Percentiles rank a stretch among this genome's conserved stretches.
Conservation (phyloP, 495 filamentous ascomycete species). For the Podospora didyma region DNA sequence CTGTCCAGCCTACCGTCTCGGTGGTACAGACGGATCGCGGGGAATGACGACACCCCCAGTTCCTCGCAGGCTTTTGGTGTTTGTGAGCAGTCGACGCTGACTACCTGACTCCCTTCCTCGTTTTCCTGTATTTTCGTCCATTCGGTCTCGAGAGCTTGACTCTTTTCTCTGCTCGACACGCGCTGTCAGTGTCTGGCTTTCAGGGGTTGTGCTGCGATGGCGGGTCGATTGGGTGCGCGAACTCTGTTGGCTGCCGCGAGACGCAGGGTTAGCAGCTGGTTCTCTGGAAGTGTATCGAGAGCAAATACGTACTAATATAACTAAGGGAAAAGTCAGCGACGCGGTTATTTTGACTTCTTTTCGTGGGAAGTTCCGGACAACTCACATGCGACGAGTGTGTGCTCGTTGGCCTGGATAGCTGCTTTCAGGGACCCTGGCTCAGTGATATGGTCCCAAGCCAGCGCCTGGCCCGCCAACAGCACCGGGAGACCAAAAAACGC, state of each 20-base stretch:
- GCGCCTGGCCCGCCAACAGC: slow-evolving; percentile 4
- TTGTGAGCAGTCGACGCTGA: slow-evolving; percentile 42
- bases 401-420: slow-evolving; percentile 27
- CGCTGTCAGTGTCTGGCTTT: not conserved
- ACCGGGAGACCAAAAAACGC: slow-evolving; percentile 13
- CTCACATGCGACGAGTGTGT: slow-evolving; percentile 46
- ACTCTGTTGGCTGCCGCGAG: slow-evolving; percentile 1
- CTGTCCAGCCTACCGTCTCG: slow-evolving; percentile 23
- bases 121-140: slow-evolving; percentile 29
- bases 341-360: not conserved
- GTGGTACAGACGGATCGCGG: slow-evolving; percentile 44
- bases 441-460: slow-evolving; percentile 35
- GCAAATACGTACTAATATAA: slow-evolving; percentile 2
- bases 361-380: not conserved
- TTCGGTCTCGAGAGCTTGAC: slow-evolving; percentile 36
- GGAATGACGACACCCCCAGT: slow-evolving; percentile 40
- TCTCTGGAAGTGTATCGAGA: not conserved
- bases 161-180: slow-evolving; percentile 24
- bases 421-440: slow-evolving; percentile 24
- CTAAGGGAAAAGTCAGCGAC: not conserved
- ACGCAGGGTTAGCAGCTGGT: not conserved
- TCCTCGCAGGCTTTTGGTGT: slow-evolving; percentile 34
- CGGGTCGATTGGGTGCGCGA: not conserved
- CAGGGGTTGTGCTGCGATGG: not conserved
- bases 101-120: slow-evolving; percentile 21